phyloP scores from a whole-genome alignment of 805 yeast genomes.

The Wickerhamiella domercqiae region DNA sequence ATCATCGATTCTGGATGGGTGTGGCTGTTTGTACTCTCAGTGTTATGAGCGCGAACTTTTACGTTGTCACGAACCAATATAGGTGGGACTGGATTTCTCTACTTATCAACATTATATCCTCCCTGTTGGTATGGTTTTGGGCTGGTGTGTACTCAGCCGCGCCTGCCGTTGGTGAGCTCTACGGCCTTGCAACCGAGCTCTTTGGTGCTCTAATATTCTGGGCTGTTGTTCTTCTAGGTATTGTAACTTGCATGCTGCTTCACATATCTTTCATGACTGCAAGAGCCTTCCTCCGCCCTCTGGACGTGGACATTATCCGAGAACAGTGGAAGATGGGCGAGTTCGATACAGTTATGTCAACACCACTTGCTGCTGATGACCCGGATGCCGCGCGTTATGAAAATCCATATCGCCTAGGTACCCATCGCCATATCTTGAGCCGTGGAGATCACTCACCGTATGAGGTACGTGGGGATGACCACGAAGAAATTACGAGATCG shows the following conservation, averaged over 20 bases:
- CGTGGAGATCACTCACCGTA: slow-evolving; percentile 11
- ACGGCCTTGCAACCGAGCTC: slow-evolving; percentile 44
- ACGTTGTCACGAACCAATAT: slow-evolving; percentile 51
- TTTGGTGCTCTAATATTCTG: slow-evolving; percentile 51
- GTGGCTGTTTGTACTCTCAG: slow-evolving; percentile 46
- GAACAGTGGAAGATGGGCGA: slow-evolving; percentile 42
- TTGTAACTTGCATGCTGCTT: slow-evolving; percentile 43
- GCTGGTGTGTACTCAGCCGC: slow-evolving; percentile 64
- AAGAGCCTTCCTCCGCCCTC: slow-evolving; percentile 40
- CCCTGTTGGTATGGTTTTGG: slow-evolving; percentile 54
- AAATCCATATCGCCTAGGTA: slow-evolving; percentile 18
- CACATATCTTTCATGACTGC: slow-evolving; percentile 41
- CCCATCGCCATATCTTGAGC: slow-evolving; percentile 8
- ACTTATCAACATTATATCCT: slow-evolving; percentile 39
- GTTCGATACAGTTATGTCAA: slow-evolving; percentile 26
- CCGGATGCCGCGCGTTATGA: slow-evolving; percentile 20
- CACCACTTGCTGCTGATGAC: slow-evolving; percentile 19
- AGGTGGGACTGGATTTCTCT: slow-evolving; percentile 67
- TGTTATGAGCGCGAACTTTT: slow-evolving; percentile 49
- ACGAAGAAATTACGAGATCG: slow-evolving; percentile 12
- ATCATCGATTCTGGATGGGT: slow-evolving; percentile 65
- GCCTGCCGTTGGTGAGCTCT: slow-evolving; percentile 39
- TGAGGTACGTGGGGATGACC: slow-evolving; percentile 14
- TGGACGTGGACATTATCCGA: slow-evolving; percentile 56
- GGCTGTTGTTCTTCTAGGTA: slow-evolving; percentile 46